A percentile compares a stretch with the other conserved stretches of the same genome.
Evolutionary conservation across 805 yeast species (phyloP).

Genomic region (Hanseniaspora taiwanica): DNA sequence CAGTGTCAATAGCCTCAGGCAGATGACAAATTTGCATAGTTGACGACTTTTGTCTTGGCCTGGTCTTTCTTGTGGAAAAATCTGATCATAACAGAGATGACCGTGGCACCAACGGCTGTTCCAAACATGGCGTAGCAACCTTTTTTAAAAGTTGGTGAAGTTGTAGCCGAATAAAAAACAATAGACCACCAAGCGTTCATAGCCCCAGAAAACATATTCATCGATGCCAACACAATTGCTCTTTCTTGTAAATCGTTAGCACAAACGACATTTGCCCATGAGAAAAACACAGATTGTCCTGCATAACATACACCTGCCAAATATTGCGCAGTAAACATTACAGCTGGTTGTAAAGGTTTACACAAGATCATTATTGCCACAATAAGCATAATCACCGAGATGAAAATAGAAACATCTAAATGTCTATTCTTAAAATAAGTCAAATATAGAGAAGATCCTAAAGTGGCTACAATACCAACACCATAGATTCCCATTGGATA

Average conservation of each 20-base stretch:
- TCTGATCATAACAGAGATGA: slow-evolving; percentile 30
- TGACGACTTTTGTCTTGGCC: slow-evolving; percentile 10
- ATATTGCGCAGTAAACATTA: slow-evolving; percentile 43
- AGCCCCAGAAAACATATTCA: slow-evolving; percentile 52
- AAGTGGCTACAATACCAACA: slow-evolving; percentile 35
- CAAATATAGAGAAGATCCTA: slow-evolving; percentile 31
- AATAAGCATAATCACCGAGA: slow-evolving; percentile 30
- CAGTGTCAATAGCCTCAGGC: background rate
- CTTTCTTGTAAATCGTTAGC: slow-evolving; percentile 48
- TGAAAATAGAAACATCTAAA: slow-evolving; percentile 36
- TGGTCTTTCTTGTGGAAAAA: slow-evolving; percentile 29
- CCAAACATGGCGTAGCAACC: slow-evolving; percentile 48
- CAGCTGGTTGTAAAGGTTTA: slow-evolving; percentile 25
- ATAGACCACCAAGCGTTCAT: slow-evolving; percentile 56
- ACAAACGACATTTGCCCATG: slow-evolving; percentile 52
- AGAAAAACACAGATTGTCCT: slow-evolving; percentile 46
- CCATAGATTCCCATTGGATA: slow-evolving; percentile 44
- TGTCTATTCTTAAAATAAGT: slow-evolving; percentile 32
- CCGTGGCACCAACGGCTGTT: slow-evolving; percentile 31
- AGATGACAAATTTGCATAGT: slow-evolving; percentile 10
- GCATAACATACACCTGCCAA: slow-evolving; percentile 41
- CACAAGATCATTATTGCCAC: slow-evolving; percentile 35
- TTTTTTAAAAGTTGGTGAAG: slow-evolving; percentile 36
- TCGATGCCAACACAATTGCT: slow-evolving; percentile 49
- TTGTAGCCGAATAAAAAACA: slow-evolving; percentile 37